Evolutionary conservation across 176 grass and related monocot genomes (phyloP).

Genomic region (Stipa capillata): DNA sequence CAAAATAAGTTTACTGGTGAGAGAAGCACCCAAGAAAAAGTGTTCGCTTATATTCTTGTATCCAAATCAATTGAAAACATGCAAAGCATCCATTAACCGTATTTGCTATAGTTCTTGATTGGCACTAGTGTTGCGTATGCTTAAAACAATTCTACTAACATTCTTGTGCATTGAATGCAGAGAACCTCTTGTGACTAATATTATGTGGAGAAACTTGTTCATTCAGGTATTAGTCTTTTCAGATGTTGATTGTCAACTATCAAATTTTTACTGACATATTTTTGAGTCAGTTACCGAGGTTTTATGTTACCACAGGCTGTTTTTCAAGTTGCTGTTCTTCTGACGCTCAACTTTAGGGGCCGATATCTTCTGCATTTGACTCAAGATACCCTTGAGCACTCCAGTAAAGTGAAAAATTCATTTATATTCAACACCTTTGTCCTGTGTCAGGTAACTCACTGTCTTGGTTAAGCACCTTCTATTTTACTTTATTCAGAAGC

Average conservation of each 20-base stretch:
- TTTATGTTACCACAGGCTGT: constrained; percentile 60
- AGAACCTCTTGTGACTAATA: constrained; percentile 82
- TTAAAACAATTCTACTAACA: constrained; percentile 3
- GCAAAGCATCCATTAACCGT: neutral
- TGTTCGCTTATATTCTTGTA: neutral
- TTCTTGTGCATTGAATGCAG: constrained; percentile 32
- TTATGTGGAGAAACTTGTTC: constrained; percentile 97
- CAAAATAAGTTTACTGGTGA: constrained; percentile 1
- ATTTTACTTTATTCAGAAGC: neutral
- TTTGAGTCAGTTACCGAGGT: neutral
- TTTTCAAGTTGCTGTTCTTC: constrained; percentile 81
- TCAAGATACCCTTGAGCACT: constrained; percentile 36
- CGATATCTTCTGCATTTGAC: constrained; percentile 55
- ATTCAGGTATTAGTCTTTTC: constrained; percentile 58
- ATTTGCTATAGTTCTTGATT: neutral
- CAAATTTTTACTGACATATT: neutral
- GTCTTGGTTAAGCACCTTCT: neutral
- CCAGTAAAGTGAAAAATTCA: constrained; percentile 85
- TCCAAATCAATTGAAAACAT: neutral
- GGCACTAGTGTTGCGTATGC: neutral
- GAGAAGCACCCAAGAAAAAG: neutral
- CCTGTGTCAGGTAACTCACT: constrained; percentile 61
- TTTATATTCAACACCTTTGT: constrained; percentile 98
- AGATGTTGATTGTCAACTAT: neutral
- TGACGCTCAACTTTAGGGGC: constrained; percentile 70